These are phyloP conservation scores for Aegilops speltoides DNA, from an alignment of 176 grass and related monocot genomes.

Conservation along the genomic window DNA sequence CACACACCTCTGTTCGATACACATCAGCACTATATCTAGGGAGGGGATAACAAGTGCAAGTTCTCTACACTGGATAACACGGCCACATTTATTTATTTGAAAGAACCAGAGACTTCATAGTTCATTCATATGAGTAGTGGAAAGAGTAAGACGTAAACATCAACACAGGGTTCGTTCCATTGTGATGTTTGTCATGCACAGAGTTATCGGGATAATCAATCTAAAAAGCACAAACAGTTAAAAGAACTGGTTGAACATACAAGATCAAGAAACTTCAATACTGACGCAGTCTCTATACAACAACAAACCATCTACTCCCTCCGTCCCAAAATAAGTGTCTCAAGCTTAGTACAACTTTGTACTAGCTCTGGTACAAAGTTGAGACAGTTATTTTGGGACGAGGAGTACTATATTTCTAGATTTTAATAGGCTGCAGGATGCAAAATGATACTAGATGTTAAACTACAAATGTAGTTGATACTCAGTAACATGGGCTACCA, in stretches of 20 bases:
- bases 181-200: not conserved
- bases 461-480: conserved; percentile 3
- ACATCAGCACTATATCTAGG: not conserved
- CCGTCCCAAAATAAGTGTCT: too few species aligned
- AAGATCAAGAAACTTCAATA: not conserved
- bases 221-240: not conserved
- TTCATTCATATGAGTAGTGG: not conserved
- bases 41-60: not conserved
- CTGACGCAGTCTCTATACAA: not conserved
- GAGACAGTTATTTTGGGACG: too few species aligned
- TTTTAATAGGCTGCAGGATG: not conserved
- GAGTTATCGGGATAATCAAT: not conserved
- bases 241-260: not conserved
- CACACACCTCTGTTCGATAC: not conserved
- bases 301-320: not conserved
- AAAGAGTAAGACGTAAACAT: not conserved
- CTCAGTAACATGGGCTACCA: not conserved
- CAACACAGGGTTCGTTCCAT: not conserved
- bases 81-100: not conserved
- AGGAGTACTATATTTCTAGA: not conserved
- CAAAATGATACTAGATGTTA: not conserved
- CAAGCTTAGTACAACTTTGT: too few species aligned
- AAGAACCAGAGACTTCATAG: not conserved
- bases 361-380: too few species aligned
- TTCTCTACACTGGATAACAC: not conserved